phyloP scores from a whole-genome alignment of 805 yeast species.

The Candida schatavii region DNA sequence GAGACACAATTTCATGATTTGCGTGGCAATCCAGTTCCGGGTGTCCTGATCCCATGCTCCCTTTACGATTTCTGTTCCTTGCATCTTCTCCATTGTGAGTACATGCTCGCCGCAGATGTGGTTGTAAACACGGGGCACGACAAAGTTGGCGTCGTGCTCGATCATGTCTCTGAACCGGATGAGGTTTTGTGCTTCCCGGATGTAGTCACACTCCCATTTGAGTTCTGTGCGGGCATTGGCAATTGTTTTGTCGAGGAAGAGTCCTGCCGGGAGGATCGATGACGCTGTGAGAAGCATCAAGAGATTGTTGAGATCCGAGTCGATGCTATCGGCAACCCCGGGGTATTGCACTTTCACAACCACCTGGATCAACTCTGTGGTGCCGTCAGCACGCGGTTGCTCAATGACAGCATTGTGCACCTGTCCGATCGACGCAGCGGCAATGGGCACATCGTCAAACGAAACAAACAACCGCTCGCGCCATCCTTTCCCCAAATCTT shows the following conservation, averaged over 20 bases:
- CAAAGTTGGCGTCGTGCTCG: slow-evolving; percentile 58
- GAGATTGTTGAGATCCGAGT: slow-evolving; percentile 87
- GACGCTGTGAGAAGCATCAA: slow-evolving; percentile 83
- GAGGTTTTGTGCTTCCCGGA: slow-evolving; percentile 80
- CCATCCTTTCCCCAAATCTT: slow-evolving; percentile 82
- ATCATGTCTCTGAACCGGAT: slow-evolving; percentile 61
- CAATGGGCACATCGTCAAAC: slow-evolving; percentile 87
- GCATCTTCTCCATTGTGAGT: slow-evolving; percentile 85
- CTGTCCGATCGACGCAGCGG: slow-evolving; percentile 95
- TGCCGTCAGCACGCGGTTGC: no score
- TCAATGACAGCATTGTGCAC: slow-evolving; percentile 81
- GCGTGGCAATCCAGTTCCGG: slow-evolving; percentile 76
- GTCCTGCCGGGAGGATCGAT: slow-evolving; percentile 81
- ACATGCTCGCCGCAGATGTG: slow-evolving; percentile 78
- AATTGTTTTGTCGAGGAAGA: slow-evolving; percentile 86
- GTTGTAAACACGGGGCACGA: slow-evolving; percentile 78
- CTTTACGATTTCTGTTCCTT: slow-evolving; percentile 78
- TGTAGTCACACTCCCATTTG: slow-evolving; percentile 97
- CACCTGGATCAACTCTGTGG: slow-evolving; percentile 57
- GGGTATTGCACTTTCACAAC: slow-evolving; percentile 98
- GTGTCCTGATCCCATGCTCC: slow-evolving; percentile 73
- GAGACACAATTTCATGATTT: slow-evolving; percentile 83
- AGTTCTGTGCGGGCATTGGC: slow-evolving; percentile 91
- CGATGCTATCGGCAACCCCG: slow-evolving; percentile 91
- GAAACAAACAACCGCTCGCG: slow-evolving; percentile 57